A percentile compares a stretch with the other conserved stretches of the same genome.
Evolutionary conservation across 768 basidiomycete species (phyloP).

Genomic region (Cytidiella melzeri): DNA sequence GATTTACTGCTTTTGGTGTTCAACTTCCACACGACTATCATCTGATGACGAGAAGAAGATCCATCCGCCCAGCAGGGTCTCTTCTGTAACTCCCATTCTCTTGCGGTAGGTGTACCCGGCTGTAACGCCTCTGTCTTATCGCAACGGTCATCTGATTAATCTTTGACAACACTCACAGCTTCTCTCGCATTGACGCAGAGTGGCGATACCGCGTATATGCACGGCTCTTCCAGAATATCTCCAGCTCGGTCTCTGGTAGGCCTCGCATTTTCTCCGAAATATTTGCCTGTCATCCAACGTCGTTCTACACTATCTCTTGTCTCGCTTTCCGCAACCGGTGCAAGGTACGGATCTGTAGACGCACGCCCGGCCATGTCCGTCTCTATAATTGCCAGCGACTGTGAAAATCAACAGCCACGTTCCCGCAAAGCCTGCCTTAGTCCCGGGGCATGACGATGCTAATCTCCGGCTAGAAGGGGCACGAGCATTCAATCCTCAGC

Average conservation of each 20-base stretch:
- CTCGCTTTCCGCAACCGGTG: not conserved
- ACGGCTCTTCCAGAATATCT: not conserved
- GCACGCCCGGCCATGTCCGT: not conserved
- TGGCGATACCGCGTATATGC: constrained; percentile 2
- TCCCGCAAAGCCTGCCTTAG: not conserved
- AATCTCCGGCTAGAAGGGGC: constrained; percentile 11
- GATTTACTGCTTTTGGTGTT: constrained; percentile 18
- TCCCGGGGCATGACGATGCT: constrained; percentile 3
- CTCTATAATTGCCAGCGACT: not conserved
- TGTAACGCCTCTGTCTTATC: constrained; percentile 21
- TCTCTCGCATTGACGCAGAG: not conserved
- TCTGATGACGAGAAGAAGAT: constrained; percentile 21
- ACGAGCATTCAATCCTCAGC: not conserved
- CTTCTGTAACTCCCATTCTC: constrained; percentile 18
- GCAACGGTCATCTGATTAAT: constrained; percentile 22
- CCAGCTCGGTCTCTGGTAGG: not conserved
- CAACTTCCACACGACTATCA: constrained; percentile 24
- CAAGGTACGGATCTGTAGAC: not conserved
- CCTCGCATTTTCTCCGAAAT: not conserved
- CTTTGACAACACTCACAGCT: constrained; percentile 3
- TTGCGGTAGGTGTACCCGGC: constrained; percentile 18
- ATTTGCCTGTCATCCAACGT: not conserved
- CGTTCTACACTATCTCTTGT: not conserved
- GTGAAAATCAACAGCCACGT: not conserved
- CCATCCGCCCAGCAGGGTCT: constrained; percentile 15